phyloP scores from a whole-genome alignment of 345 rosid species.

The Gossypium longicalyx region DNA sequence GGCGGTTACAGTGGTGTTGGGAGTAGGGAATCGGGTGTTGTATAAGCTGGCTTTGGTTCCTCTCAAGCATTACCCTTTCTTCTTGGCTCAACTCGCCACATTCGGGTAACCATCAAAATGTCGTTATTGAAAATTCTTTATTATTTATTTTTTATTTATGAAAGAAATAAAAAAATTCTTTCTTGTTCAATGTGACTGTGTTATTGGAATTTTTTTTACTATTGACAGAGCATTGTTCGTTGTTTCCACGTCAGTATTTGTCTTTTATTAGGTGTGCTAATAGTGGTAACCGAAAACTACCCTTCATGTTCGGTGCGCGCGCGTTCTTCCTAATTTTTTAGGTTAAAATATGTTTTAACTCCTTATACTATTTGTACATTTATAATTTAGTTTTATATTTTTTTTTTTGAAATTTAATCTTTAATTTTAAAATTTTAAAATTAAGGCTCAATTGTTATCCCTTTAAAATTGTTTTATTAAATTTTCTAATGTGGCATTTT shows the following conservation, averaged over 20 bases:
- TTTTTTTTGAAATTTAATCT: too few species aligned
- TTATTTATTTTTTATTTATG: not conserved
- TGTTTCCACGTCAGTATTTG: not conserved
- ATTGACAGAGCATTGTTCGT: conserved; percentile 3
- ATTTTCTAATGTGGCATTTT: too few species aligned
- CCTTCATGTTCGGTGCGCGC: too few species aligned
- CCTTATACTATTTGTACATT: too few species aligned
- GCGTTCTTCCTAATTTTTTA: too few species aligned
- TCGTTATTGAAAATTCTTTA: not conserved
- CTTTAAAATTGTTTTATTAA: too few species aligned
- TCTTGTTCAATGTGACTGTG: not conserved
- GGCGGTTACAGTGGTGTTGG: conserved; percentile 62
- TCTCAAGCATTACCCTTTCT: conserved; percentile 86
- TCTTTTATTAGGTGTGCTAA: not conserved
- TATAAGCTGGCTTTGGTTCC: conserved; percentile 85
- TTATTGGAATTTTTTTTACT: not conserved
- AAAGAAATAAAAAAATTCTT: not conserved
- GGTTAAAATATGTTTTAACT: not conserved
- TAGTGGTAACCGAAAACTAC: not conserved
- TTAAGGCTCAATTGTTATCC: too few species aligned
- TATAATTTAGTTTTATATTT: too few species aligned
- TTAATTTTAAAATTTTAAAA: too few species aligned
- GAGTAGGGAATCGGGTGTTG: conserved; percentile 85
- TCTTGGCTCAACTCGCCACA: conserved; percentile 94
- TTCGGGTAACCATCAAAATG: conserved; percentile 52